These are phyloP conservation scores for Elongisporangium undulatum DNA, from an alignment of 352 stramenopile genomes.

Conservation along the genomic window DNA sequence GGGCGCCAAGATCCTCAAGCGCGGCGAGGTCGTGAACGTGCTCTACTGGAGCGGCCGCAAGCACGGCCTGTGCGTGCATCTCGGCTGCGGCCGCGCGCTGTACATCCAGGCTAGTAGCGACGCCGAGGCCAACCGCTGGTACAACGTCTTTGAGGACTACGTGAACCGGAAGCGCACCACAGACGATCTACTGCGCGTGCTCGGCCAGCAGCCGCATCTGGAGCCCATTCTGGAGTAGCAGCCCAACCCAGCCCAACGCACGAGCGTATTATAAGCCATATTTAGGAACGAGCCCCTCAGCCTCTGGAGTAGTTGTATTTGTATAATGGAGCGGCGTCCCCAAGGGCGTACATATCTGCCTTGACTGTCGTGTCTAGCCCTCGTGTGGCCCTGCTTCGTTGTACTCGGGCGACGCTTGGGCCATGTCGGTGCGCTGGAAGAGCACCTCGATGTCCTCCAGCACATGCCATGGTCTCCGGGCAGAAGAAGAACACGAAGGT, in stretches of 20 bases:
- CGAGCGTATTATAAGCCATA: background rate
- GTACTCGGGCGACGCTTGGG: background rate
- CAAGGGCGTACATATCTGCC: background rate
- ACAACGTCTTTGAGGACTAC: slow-evolving; percentile 48
- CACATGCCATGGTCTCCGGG: slow-evolving; percentile 22
- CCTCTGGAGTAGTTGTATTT: background rate
- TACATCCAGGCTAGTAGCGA: slow-evolving; percentile 48
- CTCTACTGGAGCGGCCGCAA: slow-evolving; percentile 55
- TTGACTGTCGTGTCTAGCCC: background rate
- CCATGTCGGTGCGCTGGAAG: background rate
- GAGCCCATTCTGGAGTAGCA: slow-evolving; percentile 24
- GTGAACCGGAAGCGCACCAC: slow-evolving; percentile 33
- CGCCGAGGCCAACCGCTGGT: slow-evolving; percentile 44
- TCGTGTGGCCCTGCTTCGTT: too few relatives aligned
- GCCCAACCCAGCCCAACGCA: slow-evolving; percentile 10
- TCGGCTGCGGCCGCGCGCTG: slow-evolving; percentile 43
- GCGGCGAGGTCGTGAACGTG: slow-evolving; percentile 57
- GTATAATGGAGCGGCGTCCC: background rate
- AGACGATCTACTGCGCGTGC: slow-evolving; percentile 41
- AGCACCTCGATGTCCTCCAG: slow-evolving; percentile 22
- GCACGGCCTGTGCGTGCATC: slow-evolving; percentile 50
- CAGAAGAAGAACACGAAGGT: slow-evolving; percentile 22
- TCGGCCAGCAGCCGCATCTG: slow-evolving; percentile 30
- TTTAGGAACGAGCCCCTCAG: background rate
- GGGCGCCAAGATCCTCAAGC: slow-evolving; percentile 31